Base-by-base conservation (phyloP, 2,329 filamentous ascomycete species). In the Trichoderma hamatum region DNA sequence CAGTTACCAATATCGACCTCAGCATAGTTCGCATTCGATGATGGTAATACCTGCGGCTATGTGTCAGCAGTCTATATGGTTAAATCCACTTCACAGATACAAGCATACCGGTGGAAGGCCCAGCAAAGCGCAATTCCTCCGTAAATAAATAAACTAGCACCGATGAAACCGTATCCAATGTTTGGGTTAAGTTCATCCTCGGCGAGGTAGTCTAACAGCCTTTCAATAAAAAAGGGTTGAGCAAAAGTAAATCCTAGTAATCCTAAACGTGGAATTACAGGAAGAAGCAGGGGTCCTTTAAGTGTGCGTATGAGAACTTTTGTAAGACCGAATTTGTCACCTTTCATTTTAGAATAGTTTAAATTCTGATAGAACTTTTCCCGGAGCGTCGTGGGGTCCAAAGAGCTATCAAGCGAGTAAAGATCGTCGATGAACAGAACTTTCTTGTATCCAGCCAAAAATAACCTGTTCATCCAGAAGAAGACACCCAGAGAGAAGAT, bases 121-220 rank as follows among this genome's bases (percentile, higher is more conserved):
- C n/a, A 43, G 34, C 51, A 56, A 78, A 83, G n/a, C 2, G 82
- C 80, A 21, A 83, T 80, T 10, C 80, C 79, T 0, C 71, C 28
- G 69, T 83, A 84, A 5, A 82, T 79, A 2, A 83, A 60, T 1
- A 78, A 70, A 0, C 76, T 75, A 3, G 81, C 82, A 2, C 79
- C 82, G 19, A 85, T 81, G 4, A 83, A 76, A 0, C 82, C 82
- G 68, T 82, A 83, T 2, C 81, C 78, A 14, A 75, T 64, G 43
- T 76, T 79, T 0, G 70, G 43, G 16, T 46, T 16, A 19, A 46
- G 14, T 21, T 46, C 43, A 9, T 46, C 43, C 43, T 46, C 43
- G 70, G 46, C 59, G 49, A 78, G 68, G 59, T 78, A 76, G 5
- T 72, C 55, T 2, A 82, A 68, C 0, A 80, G 70, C 1, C 72